Evolutionary conservation across 306 rosid species (phyloP).

Genomic region (Fagus crenata): DNA sequence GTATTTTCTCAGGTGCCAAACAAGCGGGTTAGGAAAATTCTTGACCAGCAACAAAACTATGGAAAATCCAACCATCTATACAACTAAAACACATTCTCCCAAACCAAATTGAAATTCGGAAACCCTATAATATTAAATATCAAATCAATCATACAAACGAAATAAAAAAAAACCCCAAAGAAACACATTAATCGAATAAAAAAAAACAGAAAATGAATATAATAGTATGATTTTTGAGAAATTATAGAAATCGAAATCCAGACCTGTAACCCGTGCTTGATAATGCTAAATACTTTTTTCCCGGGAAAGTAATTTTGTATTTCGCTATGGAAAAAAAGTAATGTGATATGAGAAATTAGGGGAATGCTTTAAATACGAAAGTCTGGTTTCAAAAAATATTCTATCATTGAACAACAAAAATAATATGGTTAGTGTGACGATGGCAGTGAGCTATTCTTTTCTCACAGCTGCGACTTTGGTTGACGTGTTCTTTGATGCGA

Average conservation of each 20-base stretch:
- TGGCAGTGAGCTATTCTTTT: background rate
- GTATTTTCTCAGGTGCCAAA: background rate
- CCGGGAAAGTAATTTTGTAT: conserved; percentile 40
- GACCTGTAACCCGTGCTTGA: conserved; percentile 38
- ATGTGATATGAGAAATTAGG: too few species aligned
- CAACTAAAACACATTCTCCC: background rate
- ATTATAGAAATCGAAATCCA: background rate
- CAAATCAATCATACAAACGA: background rate
- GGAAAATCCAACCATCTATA: background rate
- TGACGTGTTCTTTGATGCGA: background rate
- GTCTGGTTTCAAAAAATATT: background rate
- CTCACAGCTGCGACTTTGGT: conserved; percentile 11
- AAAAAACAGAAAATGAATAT: background rate
- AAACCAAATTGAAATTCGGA: background rate
- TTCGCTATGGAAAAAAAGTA: conserved; percentile 17
- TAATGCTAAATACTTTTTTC: conserved; percentile 13
- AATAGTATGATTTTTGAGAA: conserved; percentile 5
- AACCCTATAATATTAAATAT: conserved; percentile 26
- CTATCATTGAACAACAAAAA: background rate
- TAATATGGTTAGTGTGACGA: background rate
- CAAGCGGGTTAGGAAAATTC: conserved; percentile 1
- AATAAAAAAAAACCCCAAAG: background rate
- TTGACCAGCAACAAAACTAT: background rate
- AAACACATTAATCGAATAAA: background rate
- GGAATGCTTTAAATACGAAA: too few species aligned